phyloP scores from a whole-genome alignment of 192 early-diverging fungal species.

The Coemansia sp. region DNA sequence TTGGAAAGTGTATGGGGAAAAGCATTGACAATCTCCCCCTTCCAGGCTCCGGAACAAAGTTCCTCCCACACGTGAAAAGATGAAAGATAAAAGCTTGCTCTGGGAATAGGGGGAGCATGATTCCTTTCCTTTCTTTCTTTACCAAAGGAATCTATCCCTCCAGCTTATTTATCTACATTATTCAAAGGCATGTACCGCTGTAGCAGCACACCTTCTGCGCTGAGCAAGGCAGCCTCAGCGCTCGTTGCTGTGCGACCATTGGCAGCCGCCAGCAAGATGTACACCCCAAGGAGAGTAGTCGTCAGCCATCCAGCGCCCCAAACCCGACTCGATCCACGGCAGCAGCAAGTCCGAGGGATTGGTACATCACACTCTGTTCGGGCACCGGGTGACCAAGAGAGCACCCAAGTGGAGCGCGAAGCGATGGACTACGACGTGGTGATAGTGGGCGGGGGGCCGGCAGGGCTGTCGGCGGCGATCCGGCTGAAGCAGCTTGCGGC shows the following conservation, averaged over 20 bases:
- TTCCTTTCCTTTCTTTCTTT: neutral
- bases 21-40: too few species aligned
- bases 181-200: neutral
- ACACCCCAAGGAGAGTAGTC: neutral
- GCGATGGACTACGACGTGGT: slow-evolving; percentile 93
- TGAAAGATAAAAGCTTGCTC: too few species aligned
- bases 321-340: neutral
- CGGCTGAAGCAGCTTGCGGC: slow-evolving; percentile 88
- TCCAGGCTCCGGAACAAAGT: too few species aligned
- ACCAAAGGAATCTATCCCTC: neutral
- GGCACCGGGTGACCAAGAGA: neutral
- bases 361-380: neutral
- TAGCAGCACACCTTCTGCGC: neutral
- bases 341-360: neutral
- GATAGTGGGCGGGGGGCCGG: slow-evolving; percentile 93
- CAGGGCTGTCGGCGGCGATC: slow-evolving; percentile 94
- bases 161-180: neutral
- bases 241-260: neutral
- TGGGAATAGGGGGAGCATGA: too few species aligned
- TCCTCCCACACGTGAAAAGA: too few species aligned
- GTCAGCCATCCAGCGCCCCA: neutral
- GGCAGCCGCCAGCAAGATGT: neutral
- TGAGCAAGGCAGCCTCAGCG: neutral
- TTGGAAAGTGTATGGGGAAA: too few species aligned
- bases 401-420: slow-evolving; percentile 42